Base-by-base conservation (phyloP, 148 eudicot species). In the Fallopia convolvulus region DNA sequence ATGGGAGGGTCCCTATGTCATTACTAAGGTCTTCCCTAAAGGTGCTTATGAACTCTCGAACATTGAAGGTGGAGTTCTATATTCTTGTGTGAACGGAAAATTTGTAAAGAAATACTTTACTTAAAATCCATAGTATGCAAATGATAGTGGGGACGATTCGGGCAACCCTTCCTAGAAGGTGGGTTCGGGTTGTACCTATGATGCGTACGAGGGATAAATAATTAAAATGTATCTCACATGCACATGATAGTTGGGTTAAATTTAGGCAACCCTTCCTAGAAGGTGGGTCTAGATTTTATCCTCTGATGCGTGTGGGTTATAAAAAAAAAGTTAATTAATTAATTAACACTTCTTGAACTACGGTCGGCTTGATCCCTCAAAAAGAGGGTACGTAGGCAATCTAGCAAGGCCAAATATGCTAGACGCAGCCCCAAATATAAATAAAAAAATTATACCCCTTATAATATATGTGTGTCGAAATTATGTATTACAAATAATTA, bases 101-200 rank as follows among this genome's bases (percentile, higher is more conserved):
- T 58, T 58, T 23, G 32, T 58, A 5, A 58, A 21, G 12, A 58
- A 23, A 58, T 21, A 17, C 3, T 21, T 58, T 21, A 44, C 47
- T 8, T 44, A 44, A n/a, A 58, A 12, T 7, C 33, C 65, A 2
- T 1, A 23, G 65, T 58, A 20, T 23, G 65, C 30, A 21, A 23
- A 23, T 58, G 65, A 58, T 58, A 58, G 30, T 21, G 4, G 32
- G 13, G 32, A 9, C 1, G 3, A 23, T 21, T 21, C 20, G 65
- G 8, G 65, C 9, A 58, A 21, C 65, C 65, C 65, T 58, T 58
- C 65, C 65, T 58, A 58, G 65, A 58, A 53, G 60, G 60, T 53
- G 60, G 60, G 20, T 58, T 58, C 32, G 65, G 23, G 65, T 58
- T 20, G 1, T n/a, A 53, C 60, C 60, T 17, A 18, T 53, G 60